Conservation (phyloP, 2,329 filamentous ascomycete species). For the Xylariales sp. region DNA sequence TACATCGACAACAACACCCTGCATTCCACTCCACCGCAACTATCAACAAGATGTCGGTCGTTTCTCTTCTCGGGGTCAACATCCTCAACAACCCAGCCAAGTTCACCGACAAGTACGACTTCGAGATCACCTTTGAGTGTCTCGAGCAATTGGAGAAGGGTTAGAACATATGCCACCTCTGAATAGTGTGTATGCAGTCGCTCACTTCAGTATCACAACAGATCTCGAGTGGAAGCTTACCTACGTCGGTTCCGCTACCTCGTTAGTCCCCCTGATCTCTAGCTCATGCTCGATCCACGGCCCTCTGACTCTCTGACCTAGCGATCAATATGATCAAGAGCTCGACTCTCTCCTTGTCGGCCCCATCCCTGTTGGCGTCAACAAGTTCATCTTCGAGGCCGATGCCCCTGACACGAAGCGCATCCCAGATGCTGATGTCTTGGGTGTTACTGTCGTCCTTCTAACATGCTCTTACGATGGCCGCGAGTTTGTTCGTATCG, state of each 20-base stretch:
- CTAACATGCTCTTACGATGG: constrained; percentile 95
- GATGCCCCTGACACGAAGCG: constrained; percentile 84
- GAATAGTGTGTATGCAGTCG: too few species aligned
- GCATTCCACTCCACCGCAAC: constrained; percentile 8
- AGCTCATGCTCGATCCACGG: constrained; percentile 37
- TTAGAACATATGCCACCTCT: constrained; percentile 31
- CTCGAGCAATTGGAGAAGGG: constrained; percentile 92
- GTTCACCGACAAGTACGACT: constrained; percentile 89
- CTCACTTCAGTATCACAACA: constrained; percentile 33
- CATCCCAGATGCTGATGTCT: constrained; percentile 91
- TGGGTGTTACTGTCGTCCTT: constrained; percentile 95
- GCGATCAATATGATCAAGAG: constrained; percentile 93
- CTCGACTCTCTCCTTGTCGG: constrained; percentile 95
- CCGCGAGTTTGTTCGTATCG: constrained; percentile 94
- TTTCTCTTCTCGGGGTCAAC: constrained; percentile 91
- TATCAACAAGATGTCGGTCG: constrained; percentile 71
- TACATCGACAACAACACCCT: constrained; percentile 4
- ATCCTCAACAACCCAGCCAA: constrained; percentile 95
- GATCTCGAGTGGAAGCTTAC: constrained; percentile 99
- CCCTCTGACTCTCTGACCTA: neutral
- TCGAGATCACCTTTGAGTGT: constrained; percentile 98
- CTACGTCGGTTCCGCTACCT: constrained; percentile 96
- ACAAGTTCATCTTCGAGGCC: constrained; percentile 98
- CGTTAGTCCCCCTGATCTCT: constrained; percentile 53
- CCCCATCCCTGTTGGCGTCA: constrained; percentile 94